Base-by-base conservation (phyloP, 2,329 filamentous ascomycete genomes). In the Fusarium paranaense region DNA sequence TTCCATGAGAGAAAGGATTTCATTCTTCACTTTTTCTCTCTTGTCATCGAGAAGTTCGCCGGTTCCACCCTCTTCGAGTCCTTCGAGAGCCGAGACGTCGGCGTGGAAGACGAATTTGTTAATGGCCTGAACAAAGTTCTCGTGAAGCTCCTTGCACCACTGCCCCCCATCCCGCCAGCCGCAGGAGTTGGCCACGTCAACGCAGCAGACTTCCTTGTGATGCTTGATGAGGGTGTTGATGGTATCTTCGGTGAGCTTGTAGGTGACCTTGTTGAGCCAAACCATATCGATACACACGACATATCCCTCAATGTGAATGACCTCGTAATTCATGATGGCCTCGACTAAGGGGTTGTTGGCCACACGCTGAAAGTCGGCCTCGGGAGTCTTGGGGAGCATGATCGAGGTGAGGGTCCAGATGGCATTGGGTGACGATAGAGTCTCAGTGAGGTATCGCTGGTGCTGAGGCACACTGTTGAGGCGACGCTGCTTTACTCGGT, bases 201-300 rank as follows among this genome's bases (percentile, higher is more conserved):
- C 90, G 77, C 94, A 97, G 87, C 97, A 95, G 78, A 98, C 90
- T 74, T 98, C 94, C 87, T 97, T 95, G 90, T 99, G 97, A 84
- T 97, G 97, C 82, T 98, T 94, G 82, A 98, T 93, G 74, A 99
- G 90, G 62, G 93, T 86, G 80, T 98, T 95, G 85, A 99, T 99
- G 71, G 95, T 95, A 82, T 98, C 97, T 67, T 92, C 90, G 27
- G 95, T 98, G 80, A 99, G 90, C 90, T 99, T 99, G 90, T 95
- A 98, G 76, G 95, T 96, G 80, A 99, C 95, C 87, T 98, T 96
- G 82, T 97, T 97, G 84, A 95, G 93, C 80, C 97, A 91, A 69
- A 99, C 95, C 95, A 98, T 98, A 86, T 99, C 97, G 84, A 99
- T 95, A 84, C 98, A 96, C 71, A 99, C 97, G 78, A 98, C 96